Evolutionary conservation across 495 filamentous ascomycete species (phyloP), one percentile per base, ranked within the genome.

Genomic region (Podospora pseudocomata): DNA sequence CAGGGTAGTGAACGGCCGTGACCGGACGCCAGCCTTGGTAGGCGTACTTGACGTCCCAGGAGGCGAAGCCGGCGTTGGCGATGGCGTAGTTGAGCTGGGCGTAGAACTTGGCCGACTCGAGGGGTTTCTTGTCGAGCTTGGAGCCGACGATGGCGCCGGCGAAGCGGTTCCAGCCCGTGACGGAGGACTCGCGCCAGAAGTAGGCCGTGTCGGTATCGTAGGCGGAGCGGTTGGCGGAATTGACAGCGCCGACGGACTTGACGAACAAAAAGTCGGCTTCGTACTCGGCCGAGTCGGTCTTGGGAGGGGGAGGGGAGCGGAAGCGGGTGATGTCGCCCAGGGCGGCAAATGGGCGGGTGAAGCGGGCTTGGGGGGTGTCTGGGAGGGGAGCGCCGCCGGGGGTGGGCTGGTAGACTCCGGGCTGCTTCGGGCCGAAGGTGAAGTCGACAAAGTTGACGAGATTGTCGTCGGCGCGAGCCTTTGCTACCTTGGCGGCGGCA

Each of bases 41-140:
- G 23, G 32, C 23, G 70, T 66, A 78, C 75, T 78, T 80, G 20
- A 59, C 64, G 54, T 76, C 71, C 74, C 75, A 80, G 15, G 69
- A 59, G 6, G 75, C 77, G 55, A 80, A 66, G 4, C 68, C 77
- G 0, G 76, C 77, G 67, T 78, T 80, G 28, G 74, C 73, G n/a
- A 80, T 70, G n/a, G 77, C 77, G 69, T 77, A 78, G 72, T 80
- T 77, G 63, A 80, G 68, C 55, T 76, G 73, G 2, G 77, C 76
- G 62, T 75, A 78, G 67, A 80, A 68, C 65, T 73, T 75, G 70
- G 77, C 77, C 11, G 73, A 76, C 1, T 64, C 73, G 23, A 72
- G 13, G 44, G 75, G 72, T 20, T 78, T 70, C 26, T 65, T 72
- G 18, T 71, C 73, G 3, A 77, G 69, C 15, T 54, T 59, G 56